Conservation (phyloP, 2,329 filamentous ascomycete genomes). For the Aspergillus jensenii region DNA sequence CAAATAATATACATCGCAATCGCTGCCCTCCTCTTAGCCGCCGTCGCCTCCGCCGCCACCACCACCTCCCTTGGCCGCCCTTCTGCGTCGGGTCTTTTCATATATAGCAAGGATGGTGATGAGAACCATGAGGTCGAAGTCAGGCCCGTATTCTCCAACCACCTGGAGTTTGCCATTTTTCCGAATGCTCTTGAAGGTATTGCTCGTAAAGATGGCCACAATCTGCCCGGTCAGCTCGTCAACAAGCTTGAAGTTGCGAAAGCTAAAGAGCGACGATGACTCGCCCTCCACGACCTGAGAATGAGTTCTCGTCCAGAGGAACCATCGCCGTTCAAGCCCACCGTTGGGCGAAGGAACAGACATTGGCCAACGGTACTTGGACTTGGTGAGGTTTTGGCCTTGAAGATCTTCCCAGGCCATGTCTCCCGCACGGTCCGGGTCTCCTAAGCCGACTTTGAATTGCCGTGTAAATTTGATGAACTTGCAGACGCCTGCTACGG, state of each 20-base stretch:
- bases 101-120: slow-evolving; percentile 26
- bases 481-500: slow-evolving; percentile 31
- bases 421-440: slow-evolving; percentile 22
- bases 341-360: slow-evolving; percentile 12
- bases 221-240: slow-evolving; percentile 29
- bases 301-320: slow-evolving; percentile 36
- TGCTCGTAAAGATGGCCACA: slow-evolving; percentile 33
- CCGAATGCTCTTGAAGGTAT: slow-evolving; percentile 25
- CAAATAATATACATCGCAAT: too few relatives aligned
- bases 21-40: neutral
- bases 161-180: slow-evolving; percentile 35
- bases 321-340: slow-evolving; percentile 19
- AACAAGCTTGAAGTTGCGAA: slow-evolving; percentile 34
- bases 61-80: slow-evolving; percentile 4
- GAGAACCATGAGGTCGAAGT: slow-evolving; percentile 32
- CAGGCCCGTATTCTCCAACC: slow-evolving; percentile 23
- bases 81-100: slow-evolving; percentile 24
- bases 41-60: slow-evolving; percentile 16
- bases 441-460: slow-evolving; percentile 33
- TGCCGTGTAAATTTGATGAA: slow-evolving; percentile 34
- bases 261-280: slow-evolving; percentile 20
- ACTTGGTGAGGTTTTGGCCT: slow-evolving; percentile 23
- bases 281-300: slow-evolving; percentile 28
- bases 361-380: slow-evolving; percentile 31
- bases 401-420: slow-evolving; percentile 33